Percentiles rank a stretch among this genome's conserved stretches.
phyloP scores from a whole-genome alignment of 306 rosid species.

The Herpetospermum pedunculosum region DNA sequence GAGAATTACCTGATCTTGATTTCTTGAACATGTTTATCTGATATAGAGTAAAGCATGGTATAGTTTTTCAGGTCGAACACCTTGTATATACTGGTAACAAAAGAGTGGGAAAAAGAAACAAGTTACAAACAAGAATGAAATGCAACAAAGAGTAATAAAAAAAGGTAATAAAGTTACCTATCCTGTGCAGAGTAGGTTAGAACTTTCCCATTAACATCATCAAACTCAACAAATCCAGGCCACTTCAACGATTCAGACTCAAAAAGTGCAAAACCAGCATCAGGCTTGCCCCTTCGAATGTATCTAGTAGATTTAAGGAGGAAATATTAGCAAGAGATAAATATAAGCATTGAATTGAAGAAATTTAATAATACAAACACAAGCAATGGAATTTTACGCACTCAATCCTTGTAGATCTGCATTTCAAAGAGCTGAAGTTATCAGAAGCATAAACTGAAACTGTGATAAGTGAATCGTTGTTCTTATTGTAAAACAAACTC shows the following conservation, averaged over 20 bases:
- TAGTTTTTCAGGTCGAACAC: conserved; percentile 90
- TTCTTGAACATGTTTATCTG: conserved; percentile 78
- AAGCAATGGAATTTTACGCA: conserved; percentile 20
- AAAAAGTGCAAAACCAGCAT: conserved; percentile 87
- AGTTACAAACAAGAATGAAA: conserved; percentile 13
- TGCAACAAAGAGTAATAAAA: background rate
- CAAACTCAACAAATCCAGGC: conserved; percentile 97
- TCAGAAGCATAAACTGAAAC: conserved; percentile 94
- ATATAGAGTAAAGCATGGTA: conserved; percentile 75
- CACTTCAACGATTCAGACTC: conserved; percentile 83
- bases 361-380: background rate
- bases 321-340: conserved; percentile 10
- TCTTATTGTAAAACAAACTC: conserved; percentile 81
- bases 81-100: conserved; percentile 66
- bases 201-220: conserved; percentile 92
- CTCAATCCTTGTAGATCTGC: conserved; percentile 91
- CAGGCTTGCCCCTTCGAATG: conserved; percentile 73
- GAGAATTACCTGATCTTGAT: conserved; percentile 66
- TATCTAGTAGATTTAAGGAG: conserved; percentile 35
- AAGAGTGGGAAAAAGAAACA: background rate
- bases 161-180: conserved; percentile 28
- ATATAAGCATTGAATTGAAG: background rate
- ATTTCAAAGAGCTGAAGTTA: conserved; percentile 85
- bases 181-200: conserved; percentile 87
- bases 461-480: conserved; percentile 84